These are phyloP conservation scores for Gynostemma pentaphyllum DNA, from an alignment of 306 rosid species.

Conservation along the genomic window DNA sequence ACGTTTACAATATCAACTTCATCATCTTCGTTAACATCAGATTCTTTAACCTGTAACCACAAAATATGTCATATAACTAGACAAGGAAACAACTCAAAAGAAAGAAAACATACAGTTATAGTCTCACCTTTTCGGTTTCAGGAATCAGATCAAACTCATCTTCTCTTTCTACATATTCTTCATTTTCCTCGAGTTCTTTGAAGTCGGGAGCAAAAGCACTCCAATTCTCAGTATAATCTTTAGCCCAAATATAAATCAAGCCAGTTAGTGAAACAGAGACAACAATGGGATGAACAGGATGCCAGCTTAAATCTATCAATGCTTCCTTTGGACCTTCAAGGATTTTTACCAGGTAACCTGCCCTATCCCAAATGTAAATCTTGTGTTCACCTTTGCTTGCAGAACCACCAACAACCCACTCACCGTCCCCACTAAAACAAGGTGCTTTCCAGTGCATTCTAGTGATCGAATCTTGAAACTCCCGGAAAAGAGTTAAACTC, in stretches of 20 bases:
- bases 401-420: constrained; percentile 97
- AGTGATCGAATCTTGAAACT: constrained; percentile 91
- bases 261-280: constrained; percentile 91
- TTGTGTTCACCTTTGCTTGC: constrained; percentile 99
- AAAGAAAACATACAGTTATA: not conserved
- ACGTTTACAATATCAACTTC: constrained; percentile 69
- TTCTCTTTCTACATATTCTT: constrained; percentile 84
- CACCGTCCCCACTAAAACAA: constrained; percentile 97
- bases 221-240: constrained; percentile 97
- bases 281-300: constrained; percentile 85
- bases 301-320: constrained; percentile 92
- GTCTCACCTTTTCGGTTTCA: constrained; percentile 71
- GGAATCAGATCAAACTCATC: constrained; percentile 96
- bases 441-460: constrained; percentile 99
- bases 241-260: constrained; percentile 86
- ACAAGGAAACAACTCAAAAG: not conserved
- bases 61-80: not conserved
- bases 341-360: constrained; percentile 91
- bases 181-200: constrained; percentile 97
- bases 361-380: constrained; percentile 95
- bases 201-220: constrained; percentile 99
- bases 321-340: constrained; percentile 99
- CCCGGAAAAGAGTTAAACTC: constrained; percentile 69
- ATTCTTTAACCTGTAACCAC: constrained; percentile 59
- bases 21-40: constrained; percentile 71